Evolutionary conservation across 257 asterid genomes (phyloP), one percentile per base, ranked within the genome.

Genomic region (Solanum neorickii): DNA sequence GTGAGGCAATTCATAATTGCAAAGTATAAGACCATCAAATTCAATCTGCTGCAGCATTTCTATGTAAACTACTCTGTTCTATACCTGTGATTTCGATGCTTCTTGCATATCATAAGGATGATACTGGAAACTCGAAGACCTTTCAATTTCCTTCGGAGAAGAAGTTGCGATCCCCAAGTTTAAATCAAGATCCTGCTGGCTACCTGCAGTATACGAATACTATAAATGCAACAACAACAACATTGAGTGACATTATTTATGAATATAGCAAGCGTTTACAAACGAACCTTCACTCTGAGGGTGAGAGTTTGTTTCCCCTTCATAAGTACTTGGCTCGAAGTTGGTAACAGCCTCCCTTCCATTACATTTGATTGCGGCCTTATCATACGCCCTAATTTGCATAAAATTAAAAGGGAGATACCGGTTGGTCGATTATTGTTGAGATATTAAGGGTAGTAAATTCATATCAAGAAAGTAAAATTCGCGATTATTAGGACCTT

Each of bases 271-370:
- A 18, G 21, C 8, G 12, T 39, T 62, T 72, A 47, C 21, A 20
- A 52, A 70, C 49, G 39, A 16, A 93, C 96, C 94, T 92, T 89
- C 89, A 85, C 65, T 88, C 44, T 60, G 85, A 44, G 93, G 86
- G 47, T 84, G 69, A 2, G 88, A 37, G 46, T 80, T 87, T 73
- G 44, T 88, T 77, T 88, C 93, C 15, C 90, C 89, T 44, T 89
- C 93, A 82, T 94, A 93, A 15, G 90, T 44, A 88, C 92, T 93
- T 1, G 95, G 91, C 82, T 93, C 95, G 83, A 95, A 95, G 91
- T 95, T 95, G 89, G 98, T 95, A 14, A 94, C 94, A 25, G 96
- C 97, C 37, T 93, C 98, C 87, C 93, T 91, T 35, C 97, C 98
- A 13, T 91, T 94, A 87, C 88, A 92, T 90, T 92, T 89, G 93